A percentile compares a stretch with the other conserved stretches of the same genome.
Evolutionary conservation across 768 basidiomycete species (phyloP).

Genomic region (Mycena sanguinolenta): DNA sequence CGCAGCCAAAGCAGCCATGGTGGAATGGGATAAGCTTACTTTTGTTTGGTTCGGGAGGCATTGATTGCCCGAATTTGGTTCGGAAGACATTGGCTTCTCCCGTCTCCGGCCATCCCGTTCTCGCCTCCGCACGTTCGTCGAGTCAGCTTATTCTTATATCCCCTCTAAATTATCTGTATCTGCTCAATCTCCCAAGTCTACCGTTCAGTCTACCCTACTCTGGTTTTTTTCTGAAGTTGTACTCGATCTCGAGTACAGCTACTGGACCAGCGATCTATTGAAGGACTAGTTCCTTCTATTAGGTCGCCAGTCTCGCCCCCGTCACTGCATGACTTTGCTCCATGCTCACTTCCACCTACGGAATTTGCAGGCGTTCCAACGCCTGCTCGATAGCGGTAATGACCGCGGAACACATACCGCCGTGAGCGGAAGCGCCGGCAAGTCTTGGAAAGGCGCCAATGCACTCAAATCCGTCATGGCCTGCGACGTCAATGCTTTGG

Average conservation of each 20-base stretch:
- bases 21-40: background rate
- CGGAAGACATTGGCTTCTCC: background rate
- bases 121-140: constrained; percentile 26
- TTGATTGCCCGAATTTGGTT: constrained; percentile 4
- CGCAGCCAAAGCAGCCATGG: constrained; percentile 77
- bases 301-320: constrained; percentile 51
- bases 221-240: constrained; percentile 37
- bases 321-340: constrained; percentile 80
- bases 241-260: constrained; percentile 41
- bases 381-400: constrained; percentile 69
- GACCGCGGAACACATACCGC: constrained; percentile 51
- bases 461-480: constrained; percentile 47
- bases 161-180: constrained; percentile 33
- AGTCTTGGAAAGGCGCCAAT: constrained; percentile 69
- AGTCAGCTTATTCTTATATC: constrained; percentile 34
- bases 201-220: background rate
- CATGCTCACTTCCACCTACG: constrained; percentile 81
- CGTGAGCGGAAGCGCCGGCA: constrained; percentile 63
- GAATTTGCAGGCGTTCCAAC: constrained; percentile 83
- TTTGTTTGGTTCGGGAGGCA: no score
- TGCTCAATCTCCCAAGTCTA: no score
- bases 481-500: constrained; percentile 78
- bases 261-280: constrained; percentile 44
- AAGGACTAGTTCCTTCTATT: constrained; percentile 49
- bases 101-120: background rate